Evolutionary conservation across 2,329 filamentous ascomycete species (phyloP).

Genomic region (Westerdykella aurantiaca): DNA sequence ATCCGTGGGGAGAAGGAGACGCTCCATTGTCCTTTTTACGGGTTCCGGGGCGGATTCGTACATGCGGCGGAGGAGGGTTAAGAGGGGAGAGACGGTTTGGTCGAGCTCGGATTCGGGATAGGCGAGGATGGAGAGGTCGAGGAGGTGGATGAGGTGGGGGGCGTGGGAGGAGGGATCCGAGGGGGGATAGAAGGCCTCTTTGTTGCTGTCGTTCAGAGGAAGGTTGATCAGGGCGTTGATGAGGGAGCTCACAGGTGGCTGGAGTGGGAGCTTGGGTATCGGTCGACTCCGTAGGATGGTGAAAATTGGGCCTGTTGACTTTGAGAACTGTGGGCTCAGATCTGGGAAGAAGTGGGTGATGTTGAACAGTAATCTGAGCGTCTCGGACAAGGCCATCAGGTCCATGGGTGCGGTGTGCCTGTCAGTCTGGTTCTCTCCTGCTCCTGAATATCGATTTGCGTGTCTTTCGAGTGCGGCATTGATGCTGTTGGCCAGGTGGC

Average conservation of each 20-base stretch:
- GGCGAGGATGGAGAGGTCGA: conserved; percentile 58
- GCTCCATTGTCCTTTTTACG: conserved; percentile 58
- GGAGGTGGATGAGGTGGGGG: conserved; percentile 62
- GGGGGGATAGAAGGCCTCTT: conserved; percentile 61
- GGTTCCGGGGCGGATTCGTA: conserved; percentile 61
- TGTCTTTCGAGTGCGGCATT: conserved; percentile 66
- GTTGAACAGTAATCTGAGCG: conserved; percentile 84
- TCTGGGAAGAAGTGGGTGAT: conserved; percentile 68
- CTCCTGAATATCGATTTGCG: conserved; percentile 42
- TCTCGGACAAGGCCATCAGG: conserved; percentile 75
- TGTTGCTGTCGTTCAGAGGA: conserved; percentile 53
- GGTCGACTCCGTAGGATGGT: conserved; percentile 61
- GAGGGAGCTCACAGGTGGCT: conserved; percentile 64
- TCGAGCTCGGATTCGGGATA: conserved; percentile 70
- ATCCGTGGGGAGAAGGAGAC: conserved; percentile 66
- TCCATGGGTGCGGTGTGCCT: conserved; percentile 54
- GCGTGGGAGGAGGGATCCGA: conserved; percentile 55
- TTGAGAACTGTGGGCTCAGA: conserved; percentile 56
- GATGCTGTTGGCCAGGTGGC: conserved; percentile 63
- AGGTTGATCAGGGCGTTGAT: conserved; percentile 80
- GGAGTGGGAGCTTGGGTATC: conserved; percentile 60
- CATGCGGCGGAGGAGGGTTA: conserved; percentile 68
- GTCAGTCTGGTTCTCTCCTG: conserved; percentile 15
- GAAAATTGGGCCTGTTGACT: conserved; percentile 63
- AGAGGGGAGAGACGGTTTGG: conserved; percentile 60